Base-by-base conservation (phyloP, 495 filamentous ascomycete species). In the Neurospora cerealis region DNA sequence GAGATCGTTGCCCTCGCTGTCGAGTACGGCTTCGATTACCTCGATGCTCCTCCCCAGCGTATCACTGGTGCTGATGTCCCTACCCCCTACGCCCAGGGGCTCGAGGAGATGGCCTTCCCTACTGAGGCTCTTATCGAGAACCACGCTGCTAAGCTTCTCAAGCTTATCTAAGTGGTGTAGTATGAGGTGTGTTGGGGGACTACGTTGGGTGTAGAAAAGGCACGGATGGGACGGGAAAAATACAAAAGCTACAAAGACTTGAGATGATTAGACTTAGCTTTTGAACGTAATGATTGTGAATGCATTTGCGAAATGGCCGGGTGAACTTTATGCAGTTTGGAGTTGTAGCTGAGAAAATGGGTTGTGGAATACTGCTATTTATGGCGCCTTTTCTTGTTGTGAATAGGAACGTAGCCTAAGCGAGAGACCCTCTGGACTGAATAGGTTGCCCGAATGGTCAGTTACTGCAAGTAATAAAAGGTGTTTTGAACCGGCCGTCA, bases 11-110 rank as follows among this genome's bases (percentile, higher is more conserved):
- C 96, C 69, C 86, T 97, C 48, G 91, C 93, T 72, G 96, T 96
- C 93, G 96, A 99, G 85, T 98, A 98, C 83, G 95, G 90, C 74
- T 99, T 98, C 83, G 96, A 98, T 86, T 97, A 96, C 87, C 89
- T 99, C 75, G 91, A 97, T 75, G 93, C 93, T 75, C 96, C 96
- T 48, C 96, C 94, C 73, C 91, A 95, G 81, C 90, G 95, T 83
- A 89, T 98, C 78, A 97, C 93, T 72, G 96, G 95, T 83, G 95
- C 96, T 74, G 95, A 98, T 83, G 96, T 98, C 15, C 95, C 95
- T 72, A 97, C 95, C 66, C 95, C 95, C 70, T 98, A 98, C 83
- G 93, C 94, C 69, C 84, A 89, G 81, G 91, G 91, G 77, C 88
- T 97, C 73, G 96, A 99, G 87, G 87, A 93, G 80, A 91, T 98